phyloP scores from a whole-genome alignment of 1,139 yeast genomes.

The Protomyces inundatus region DNA sequence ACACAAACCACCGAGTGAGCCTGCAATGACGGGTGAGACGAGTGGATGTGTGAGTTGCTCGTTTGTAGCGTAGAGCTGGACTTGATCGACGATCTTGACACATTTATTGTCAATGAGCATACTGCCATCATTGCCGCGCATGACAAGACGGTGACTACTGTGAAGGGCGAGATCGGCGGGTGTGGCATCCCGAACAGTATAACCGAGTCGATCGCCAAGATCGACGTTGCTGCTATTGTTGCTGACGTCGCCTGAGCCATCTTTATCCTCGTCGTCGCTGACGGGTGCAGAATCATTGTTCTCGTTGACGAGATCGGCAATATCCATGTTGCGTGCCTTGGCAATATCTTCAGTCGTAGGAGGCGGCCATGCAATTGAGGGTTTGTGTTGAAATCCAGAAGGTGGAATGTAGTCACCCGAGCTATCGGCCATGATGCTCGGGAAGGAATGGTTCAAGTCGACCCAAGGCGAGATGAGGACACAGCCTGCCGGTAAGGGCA shows the following conservation, averaged over 20 bases:
- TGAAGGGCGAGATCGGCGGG: background rate
- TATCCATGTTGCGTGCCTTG: slow-evolving; percentile 3
- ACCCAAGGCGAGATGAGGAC: slow-evolving; percentile 32
- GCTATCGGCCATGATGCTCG: slow-evolving; percentile 29
- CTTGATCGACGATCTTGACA: slow-evolving; percentile 19
- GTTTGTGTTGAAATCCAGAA: slow-evolving; percentile 26
- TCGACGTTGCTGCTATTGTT: background rate
- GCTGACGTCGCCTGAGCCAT: background rate
- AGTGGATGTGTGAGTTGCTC: slow-evolving; percentile 24
- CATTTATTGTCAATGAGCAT: slow-evolving; percentile 16
- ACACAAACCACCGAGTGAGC: slow-evolving; percentile 25
- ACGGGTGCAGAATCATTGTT: background rate
- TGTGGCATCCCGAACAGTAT: slow-evolving; percentile 3
- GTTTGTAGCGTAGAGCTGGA: slow-evolving; percentile 27
- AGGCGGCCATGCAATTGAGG: slow-evolving; percentile 26
- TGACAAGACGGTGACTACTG: background rate
- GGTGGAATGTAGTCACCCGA: slow-evolving; percentile 32
- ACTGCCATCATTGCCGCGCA: slow-evolving; percentile 10
- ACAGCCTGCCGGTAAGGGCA: slow-evolving; percentile 33
- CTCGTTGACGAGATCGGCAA: background rate
- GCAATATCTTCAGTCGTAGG: slow-evolving; percentile 23
- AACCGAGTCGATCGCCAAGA: slow-evolving; percentile 1
- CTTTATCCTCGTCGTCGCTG: background rate
- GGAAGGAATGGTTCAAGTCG: slow-evolving; percentile 32
- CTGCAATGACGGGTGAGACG: slow-evolving; percentile 25